A percentile compares a stretch with the other conserved stretches of the same genome.
Evolutionary conservation across 1,284 basidiomycete genomes (phyloP).

Genomic region (Sutorius eximius): DNA sequence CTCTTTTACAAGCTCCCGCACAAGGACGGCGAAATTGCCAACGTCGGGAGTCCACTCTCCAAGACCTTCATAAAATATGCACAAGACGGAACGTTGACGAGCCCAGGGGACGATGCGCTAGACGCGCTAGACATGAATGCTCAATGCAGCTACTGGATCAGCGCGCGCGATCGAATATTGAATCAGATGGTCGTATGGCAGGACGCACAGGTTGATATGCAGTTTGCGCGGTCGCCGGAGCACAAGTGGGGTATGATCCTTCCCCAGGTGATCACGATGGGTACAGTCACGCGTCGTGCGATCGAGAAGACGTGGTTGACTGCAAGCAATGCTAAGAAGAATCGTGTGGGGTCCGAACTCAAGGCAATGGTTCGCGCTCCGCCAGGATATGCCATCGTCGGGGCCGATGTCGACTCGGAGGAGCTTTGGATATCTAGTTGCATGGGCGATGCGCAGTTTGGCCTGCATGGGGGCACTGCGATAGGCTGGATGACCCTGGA

Average conservation of each 20-base stretch:
- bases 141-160: constrained; percentile 98
- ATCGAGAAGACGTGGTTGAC: constrained; percentile 99
- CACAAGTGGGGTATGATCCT: constrained; percentile 88
- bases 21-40: constrained; percentile 91
- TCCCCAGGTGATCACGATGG: constrained; percentile 97
- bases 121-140: constrained; percentile 92
- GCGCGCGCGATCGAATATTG: constrained; percentile 86
- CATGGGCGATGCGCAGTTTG: constrained; percentile 99
- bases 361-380: constrained; percentile 98
- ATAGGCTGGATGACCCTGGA: constrained; percentile 99
- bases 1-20: constrained; percentile 93
- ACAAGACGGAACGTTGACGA: constrained; percentile 81
- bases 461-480: constrained; percentile 93
- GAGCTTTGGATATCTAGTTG: constrained; percentile 99
- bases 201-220: constrained; percentile 47
- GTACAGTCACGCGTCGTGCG: constrained; percentile 94
- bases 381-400: constrained; percentile 91
- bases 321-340: constrained; percentile 97
- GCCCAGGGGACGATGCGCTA: constrained; percentile 75
- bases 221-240: constrained; percentile 37
- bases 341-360: constrained; percentile 95
- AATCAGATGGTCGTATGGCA: constrained; percentile 96
- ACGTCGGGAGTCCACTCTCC: constrained; percentile 89
- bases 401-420: constrained; percentile 98
- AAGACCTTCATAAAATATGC: constrained; percentile 91